Conservation (phyloP, 192 early-diverging fungal genomes). For the Bifiguratus adelaidae region DNA sequence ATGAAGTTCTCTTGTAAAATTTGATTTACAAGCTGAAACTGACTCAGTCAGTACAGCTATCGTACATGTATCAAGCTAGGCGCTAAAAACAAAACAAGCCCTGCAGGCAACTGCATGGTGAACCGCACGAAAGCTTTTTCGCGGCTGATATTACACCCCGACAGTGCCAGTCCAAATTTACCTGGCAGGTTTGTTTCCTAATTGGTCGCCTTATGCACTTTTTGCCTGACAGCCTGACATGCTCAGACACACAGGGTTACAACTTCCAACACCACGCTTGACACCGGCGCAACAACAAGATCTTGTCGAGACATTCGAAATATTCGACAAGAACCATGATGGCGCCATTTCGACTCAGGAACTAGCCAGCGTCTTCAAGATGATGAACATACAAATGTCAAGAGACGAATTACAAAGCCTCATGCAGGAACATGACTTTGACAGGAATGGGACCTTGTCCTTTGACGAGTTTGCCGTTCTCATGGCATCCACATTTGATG, state of each 20-base stretch:
- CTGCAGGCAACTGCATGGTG: no score
- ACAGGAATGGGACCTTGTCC: constrained; percentile 47
- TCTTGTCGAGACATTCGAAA: constrained; percentile 20
- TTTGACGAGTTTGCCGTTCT: constrained; percentile 48
- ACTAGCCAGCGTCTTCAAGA: constrained; percentile 17
- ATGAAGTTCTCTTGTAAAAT: no score
- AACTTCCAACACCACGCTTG: not conserved
- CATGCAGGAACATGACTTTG: constrained; percentile 52
- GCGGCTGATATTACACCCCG: no score
- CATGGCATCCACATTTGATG: constrained; percentile 29
- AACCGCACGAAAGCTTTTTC: no score
- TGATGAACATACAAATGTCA: constrained; percentile 36
- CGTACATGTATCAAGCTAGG: no score
- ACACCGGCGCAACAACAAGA: constrained; percentile 1
- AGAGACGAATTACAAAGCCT: constrained; percentile 53
- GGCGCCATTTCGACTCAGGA: constrained; percentile 20
- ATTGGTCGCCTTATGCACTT: constrained; percentile 1
- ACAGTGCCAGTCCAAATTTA: no score
- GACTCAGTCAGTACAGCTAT: no score
- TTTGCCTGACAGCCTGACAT: no score
- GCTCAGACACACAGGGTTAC: no score
- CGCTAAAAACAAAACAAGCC: no score
- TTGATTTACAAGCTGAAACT: no score
- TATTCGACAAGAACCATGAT: constrained; percentile 36
- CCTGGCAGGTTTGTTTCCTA: no score